Base-by-base conservation (phyloP, 1,284 basidiomycete species). In the Pyrrhoderma lamaoense region DNA sequence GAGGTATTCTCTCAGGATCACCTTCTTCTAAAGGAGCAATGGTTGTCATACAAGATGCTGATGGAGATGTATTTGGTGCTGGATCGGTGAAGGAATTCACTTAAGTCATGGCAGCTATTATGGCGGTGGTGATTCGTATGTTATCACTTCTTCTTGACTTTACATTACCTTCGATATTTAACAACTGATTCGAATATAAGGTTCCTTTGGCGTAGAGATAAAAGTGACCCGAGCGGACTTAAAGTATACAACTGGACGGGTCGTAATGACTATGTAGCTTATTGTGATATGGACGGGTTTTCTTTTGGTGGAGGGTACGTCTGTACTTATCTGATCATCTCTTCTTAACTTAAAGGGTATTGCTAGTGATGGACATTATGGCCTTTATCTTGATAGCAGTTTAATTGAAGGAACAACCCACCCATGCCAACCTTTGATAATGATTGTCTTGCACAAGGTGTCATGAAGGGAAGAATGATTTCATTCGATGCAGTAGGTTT, bases 251-350 rank as follows among this genome's bases (percentile, higher is more conserved):
- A 77, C 40, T 94, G 92, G 85, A 94, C 94, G 1, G 93, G 92
- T 0, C 79, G 71, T 64, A 98, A 98, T 64, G 85, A 88, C 54
- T 98, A 97, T 62, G 85, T 96, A 51, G 83, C 90, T 18, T 72
- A 96, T 2, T 92, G 91, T 64, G 90, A 93, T 58, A 69, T 77
- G 0, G 75, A 79, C 38, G 89, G 82, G 60, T 74, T 94, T 56
- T 92, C 89, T 0, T 90, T 95, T 62, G 93, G 93, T 4, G 93
- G 93, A 60, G 92, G 93, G 91, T 92, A 58, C 58, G 87, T 73
- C 42, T 56, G 54, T n/a, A 43, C 44, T 61, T 11, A 56, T 56
- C 18, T 53, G 45, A 38, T 14, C 39, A 40, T 34, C 31, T 23
- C 21, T 13, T 22, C 22, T 50, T 13, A 23, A n/a, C 21, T 2